Conservation (phyloP, 768 basidiomycete genomes). For the Exsudoporus frostii region DNA sequence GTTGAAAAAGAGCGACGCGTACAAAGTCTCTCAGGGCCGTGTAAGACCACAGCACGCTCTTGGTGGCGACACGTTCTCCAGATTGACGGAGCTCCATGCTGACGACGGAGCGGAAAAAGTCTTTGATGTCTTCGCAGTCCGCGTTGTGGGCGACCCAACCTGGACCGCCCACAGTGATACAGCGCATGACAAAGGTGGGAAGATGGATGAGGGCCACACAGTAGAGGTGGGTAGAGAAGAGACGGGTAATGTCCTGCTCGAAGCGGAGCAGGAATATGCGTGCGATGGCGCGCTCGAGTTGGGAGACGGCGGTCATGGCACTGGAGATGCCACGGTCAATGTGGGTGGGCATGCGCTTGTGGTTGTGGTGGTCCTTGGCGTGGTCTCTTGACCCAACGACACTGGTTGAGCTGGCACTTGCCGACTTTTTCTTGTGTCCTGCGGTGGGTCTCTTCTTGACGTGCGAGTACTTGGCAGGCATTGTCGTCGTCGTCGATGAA, state of each 20-base stretch:
- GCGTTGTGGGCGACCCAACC: constrained; percentile 69
- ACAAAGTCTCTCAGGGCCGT: constrained; percentile 76
- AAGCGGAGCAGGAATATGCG: constrained; percentile 65
- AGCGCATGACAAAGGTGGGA: constrained; percentile 66
- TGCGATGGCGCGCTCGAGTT: constrained; percentile 67
- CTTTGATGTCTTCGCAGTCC: constrained; percentile 67
- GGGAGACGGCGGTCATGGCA: constrained; percentile 58
- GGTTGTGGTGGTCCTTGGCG: constrained; percentile 29
- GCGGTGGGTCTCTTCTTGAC: constrained; percentile 61
- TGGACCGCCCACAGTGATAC: constrained; percentile 57
- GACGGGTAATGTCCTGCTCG: constrained; percentile 71
- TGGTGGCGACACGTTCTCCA: constrained; percentile 74
- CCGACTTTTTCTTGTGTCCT: constrained; percentile 45
- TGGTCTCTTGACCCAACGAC: constrained; percentile 20
- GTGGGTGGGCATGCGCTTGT: constrained; percentile 43
- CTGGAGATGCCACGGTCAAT: constrained; percentile 53
- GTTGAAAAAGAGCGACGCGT: constrained; percentile 28
- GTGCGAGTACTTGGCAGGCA: constrained; percentile 75
- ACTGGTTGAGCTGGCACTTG: constrained; percentile 26
- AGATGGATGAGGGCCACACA: constrained; percentile 62
- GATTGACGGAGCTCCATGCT: constrained; percentile 78
- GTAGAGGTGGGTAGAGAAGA: constrained; percentile 69
- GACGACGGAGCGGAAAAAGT: constrained; percentile 67
- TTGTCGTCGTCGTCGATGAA: constrained; percentile 23
- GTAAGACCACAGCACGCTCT: constrained; percentile 78